Percentiles rank a stretch among this genome's conserved stretches.
Evolutionary conservation across 1,284 basidiomycete genomes (phyloP).

Genomic region (Cryptococcus sp.): DNA sequence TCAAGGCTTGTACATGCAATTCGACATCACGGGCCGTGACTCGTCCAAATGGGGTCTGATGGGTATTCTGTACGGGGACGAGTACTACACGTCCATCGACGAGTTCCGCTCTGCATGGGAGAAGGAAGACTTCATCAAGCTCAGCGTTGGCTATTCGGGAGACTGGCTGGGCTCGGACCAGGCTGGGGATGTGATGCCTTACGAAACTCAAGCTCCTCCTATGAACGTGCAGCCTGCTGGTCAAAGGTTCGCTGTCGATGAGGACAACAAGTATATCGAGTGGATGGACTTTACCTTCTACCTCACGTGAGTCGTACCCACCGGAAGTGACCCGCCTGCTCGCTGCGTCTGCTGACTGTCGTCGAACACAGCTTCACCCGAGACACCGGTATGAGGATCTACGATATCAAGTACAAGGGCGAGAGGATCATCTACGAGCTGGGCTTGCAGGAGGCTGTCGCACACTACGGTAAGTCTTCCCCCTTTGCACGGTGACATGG

Average conservation of each 20-base stretch:
- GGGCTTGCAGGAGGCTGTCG: conserved; percentile 44
- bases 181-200: conserved; percentile 19
- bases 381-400: conserved; percentile 45
- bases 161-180: conserved; percentile 41
- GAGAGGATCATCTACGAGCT: conserved; percentile 47
- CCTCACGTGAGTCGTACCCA: conserved; percentile 18
- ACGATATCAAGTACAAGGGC: conserved; percentile 47
- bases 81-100: conserved; percentile 37
- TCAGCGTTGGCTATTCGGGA: conserved; percentile 24
- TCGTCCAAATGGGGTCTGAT: conserved; percentile 27
- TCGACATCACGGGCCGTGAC: conserved; percentile 42
- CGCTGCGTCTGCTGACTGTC: neutral
- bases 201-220: conserved; percentile 42
- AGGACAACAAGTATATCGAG: conserved; percentile 38
- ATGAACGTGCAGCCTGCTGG: conserved; percentile 41
- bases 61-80: conserved; percentile 26
- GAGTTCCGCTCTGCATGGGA: conserved; percentile 45
- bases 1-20: conserved; percentile 36
- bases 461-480: conserved; percentile 38
- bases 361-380: conserved; percentile 30
- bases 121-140: conserved; percentile 28
- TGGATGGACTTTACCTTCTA: conserved; percentile 46
- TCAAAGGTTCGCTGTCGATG: conserved; percentile 44
- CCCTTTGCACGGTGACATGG: neutral
- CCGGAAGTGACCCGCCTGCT: neutral